Conservation (phyloP, 495 filamentous ascomycete genomes). For the Neurospora discreta region DNA sequence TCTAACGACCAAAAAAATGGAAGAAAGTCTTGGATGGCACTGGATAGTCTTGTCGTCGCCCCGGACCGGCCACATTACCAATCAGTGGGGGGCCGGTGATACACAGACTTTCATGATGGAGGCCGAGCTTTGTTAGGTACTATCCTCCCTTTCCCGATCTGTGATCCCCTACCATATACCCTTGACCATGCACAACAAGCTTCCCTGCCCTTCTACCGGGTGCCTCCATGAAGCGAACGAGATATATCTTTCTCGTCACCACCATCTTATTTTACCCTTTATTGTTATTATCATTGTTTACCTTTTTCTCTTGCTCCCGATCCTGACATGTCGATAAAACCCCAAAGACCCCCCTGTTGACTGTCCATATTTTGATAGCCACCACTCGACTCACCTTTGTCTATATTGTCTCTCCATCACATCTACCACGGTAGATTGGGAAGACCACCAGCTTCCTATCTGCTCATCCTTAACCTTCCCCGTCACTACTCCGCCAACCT, state of each 20-base stretch:
- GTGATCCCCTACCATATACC: background rate
- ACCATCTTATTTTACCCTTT: too few species aligned
- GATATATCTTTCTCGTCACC: background rate
- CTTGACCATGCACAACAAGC: background rate
- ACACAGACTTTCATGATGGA: background rate
- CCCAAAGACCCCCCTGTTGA: background rate
- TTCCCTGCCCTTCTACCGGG: background rate
- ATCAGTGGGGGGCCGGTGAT: background rate
- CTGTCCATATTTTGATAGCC: background rate
- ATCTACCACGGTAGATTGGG: background rate
- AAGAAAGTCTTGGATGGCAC: background rate
- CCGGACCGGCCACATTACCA: background rate
- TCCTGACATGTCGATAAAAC: background rate
- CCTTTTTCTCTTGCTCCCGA: background rate
- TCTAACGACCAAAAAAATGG: background rate
- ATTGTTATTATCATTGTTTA: too few species aligned
- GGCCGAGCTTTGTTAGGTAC: background rate
- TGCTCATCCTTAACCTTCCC: background rate
- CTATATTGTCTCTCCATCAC: background rate
- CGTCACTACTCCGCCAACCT: background rate
- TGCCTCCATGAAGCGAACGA: background rate
- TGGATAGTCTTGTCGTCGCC: background rate
- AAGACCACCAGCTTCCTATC: background rate
- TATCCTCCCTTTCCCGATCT: background rate
- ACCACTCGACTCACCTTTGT: background rate